Base-by-base conservation (phyloP, 306 rosid species). In the Vigna unguiculata region DNA sequence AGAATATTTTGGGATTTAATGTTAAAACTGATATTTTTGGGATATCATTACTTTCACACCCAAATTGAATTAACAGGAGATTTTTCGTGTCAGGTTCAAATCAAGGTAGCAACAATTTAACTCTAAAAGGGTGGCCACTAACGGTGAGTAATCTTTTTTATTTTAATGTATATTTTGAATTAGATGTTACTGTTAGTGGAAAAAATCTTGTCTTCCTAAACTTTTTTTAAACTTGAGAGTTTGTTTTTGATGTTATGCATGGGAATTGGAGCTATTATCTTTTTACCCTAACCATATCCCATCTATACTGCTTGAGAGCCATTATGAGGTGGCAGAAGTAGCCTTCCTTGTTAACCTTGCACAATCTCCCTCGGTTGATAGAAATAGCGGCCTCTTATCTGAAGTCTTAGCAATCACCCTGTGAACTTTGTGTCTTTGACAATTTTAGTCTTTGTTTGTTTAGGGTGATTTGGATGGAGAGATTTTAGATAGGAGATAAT, bases 91-190 rank as follows among this genome's bases (percentile, higher is more conserved):
- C 88, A 96, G 99, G 99, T 78, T 91, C 97, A 7, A 96, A 96
- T 81, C 99, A 96, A 86, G 96, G 91, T 51, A 85, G 98, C 83
- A 96, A 88, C 83, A 96, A 87, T 84, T 86, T 96, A 91, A 96
- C 99, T 71, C 77, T 96, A 69, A 96, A 96, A 88, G 99, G 99
- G 74, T 96, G 99, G 99, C 99, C 99, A 5, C 95, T 96, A 68
- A 92, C 99, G 0, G 99, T 96, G 86, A 84, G 98, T 83, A 61
- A 12, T 70, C 67, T 57, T 69, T 63, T 28, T 66, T 15, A 9
- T 28, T 59, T 66, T 58, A 71, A 78, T 74, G 30, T 60, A 43
- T n/a, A 21, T 45, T 59, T 67, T 48, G 25, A 22, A 47, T 71
- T 32, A 17, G 7, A 64, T 66, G 11, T 52, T 73, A 48, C 49